Evolutionary conservation across 2,329 filamentous ascomycete species (phyloP), one percentile per base, ranked within the genome.

Genomic region (Mycosphaerella sp.): DNA sequence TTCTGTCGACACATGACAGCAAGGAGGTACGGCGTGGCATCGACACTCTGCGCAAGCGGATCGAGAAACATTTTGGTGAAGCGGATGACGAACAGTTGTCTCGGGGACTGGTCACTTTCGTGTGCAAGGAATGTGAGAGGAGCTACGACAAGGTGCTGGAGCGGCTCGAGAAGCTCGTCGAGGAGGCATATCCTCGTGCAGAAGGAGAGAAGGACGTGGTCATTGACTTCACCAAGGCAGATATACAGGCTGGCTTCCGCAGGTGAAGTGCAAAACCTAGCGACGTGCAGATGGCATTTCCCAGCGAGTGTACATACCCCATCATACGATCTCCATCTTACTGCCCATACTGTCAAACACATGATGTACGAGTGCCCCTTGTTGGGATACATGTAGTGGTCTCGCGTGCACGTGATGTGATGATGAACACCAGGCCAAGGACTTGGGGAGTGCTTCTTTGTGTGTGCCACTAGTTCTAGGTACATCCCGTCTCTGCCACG

Each of bases 51-150:
- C 85, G 85, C 64, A 95, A 95, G 73, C 81, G 91, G 44, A 87
- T 97, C 1, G 91, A 97, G 71, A 98, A 97, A 73, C 91, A 97
- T 70, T 97, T 97, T 75, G 89, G 89, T 39, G 89, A 95, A 60
- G 86, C 84, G 4, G 89, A 94, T 60, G 86, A 90, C 57, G 81
- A 82, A 49, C 79, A 74, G 17, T 73, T 85, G 48, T 85, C 81
- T 61, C 70, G 77, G 6, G 76, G 73, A 46, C 64, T 85, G 44
- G 79, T 84, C 18, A 68, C 70, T 40, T 79, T 81, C 65, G 81
- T 85, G 25, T 70, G 80, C 44, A 78, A 76, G 50, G 79, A 79
- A 63, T 83, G 80, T 57, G 79, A 82, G 66, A 67, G 67, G 32
- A 73, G 73, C 36, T 85, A 84, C 61, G 70, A 73, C 40, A 70